Base-by-base conservation (phyloP, 768 basidiomycete species). In the Hygrocybe coccinea region DNA sequence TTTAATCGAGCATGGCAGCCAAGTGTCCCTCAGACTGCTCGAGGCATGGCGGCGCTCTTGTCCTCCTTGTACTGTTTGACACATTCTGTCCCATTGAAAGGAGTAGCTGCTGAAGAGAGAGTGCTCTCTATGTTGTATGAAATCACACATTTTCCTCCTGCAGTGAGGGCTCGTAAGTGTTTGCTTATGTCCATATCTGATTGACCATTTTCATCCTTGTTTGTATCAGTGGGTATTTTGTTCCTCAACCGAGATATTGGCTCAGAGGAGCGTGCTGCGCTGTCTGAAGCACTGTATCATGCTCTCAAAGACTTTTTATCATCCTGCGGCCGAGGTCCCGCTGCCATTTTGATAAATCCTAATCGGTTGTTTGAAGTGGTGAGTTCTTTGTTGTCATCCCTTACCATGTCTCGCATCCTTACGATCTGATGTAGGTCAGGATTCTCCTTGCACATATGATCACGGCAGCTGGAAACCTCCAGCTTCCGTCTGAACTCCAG, bases 11-110 rank as follows among this genome's bases (percentile, higher is more conserved):
- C 64, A 12, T 68, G 67, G 67, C 61, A 66, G 21, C 64, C 69
- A 1, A 53, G 51, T 41, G 56, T 61, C 12, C 24, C 19, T 19
- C 69, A 70, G 45, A 67, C 62, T 25, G 21, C 36, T 10, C 66
- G 69, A 22, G 69, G 69, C 15, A 68, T 70, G 54, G 67, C 69
- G 1, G 64, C 64, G 3, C 58, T 70, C 11, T 58, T 70, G 1
- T 69, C 69, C 5, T 67, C 66, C 1, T 58, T 70, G 8, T 64
- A 65, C 50, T 47, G 66, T 4, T 59, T 70, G 35, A 59, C 62
- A 6, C 59, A 67, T 35, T 58, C 56, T 3, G 58, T 65, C 11
- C 48, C 60, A n/a, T 47, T 54, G 17, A 62, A 63, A 46, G 64
- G 62, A 1, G 37, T 38, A 7, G 38, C 45, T 12, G 58, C 54